Evolutionary conservation across 805 yeast species (phyloP), one percentile per base, ranked within the genome.

Genomic region (Candida chauliodis): DNA sequence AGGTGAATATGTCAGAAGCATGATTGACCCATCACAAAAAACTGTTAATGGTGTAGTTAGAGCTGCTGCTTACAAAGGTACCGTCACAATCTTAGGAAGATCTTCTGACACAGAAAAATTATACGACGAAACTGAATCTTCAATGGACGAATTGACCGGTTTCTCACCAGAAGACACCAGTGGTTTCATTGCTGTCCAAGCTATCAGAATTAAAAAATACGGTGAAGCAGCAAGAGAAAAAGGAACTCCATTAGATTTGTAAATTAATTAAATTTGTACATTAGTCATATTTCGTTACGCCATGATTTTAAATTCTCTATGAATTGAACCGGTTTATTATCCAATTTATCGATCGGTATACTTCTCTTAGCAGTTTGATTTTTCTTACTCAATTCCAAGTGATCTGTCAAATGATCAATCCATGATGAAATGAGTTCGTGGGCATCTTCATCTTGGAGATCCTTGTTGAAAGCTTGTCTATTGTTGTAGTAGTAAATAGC

Each of bases 91-190:
- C 50, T 77, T 90, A 59, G 99, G 99, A 62, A 88, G 99, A 78
- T 89, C 82, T 46, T 88, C 96, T 18, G 83, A 83, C 48, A 89
- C 98, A 45, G 99, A 93, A 73, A 91, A 89, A 72, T 79, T 93
- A 52, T 93, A 93, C 68, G 97, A 93, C 63, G 96, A 96, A 49
- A 88, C 96, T 40, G 97, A 91, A 68, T 90, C 97, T 11, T 91
- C 98, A 9, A 93, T 93, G 99, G 99, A 93, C 69, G 99, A 93
- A 72, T 81, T 93, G 58, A 89, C 97, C 42, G 99, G 96, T 43
- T 93, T 93, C 77, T 83, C 86, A 56, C 99, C 99, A 48, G 89
- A 85, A 63, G 98, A 91, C 65, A 88, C 99, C 43, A 73, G 95
- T 45, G 99, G 99, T 40, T 93, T 93, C 78, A 93, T 93, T 67